Conservation (phyloP, 805 yeast species). For the Wickerhamomyces hampshirensis region DNA sequence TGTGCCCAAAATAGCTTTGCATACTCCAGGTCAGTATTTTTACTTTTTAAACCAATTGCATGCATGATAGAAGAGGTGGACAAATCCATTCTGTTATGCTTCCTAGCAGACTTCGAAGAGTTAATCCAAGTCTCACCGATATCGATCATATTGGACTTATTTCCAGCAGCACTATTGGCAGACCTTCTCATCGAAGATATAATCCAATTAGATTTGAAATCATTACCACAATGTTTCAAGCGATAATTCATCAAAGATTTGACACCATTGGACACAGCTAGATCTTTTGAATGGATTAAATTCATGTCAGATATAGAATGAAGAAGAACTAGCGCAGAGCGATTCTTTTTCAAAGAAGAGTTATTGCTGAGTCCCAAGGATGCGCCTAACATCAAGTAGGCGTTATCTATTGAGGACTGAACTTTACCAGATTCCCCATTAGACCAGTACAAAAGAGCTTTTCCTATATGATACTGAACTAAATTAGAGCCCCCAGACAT, state of each 20-base stretch:
- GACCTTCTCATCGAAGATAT: constrained; percentile 56
- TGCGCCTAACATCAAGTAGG: constrained; percentile 56
- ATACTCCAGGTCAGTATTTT: constrained; percentile 63
- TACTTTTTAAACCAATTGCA: constrained; percentile 35
- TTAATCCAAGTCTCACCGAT: constrained; percentile 50
- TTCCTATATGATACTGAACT: constrained; percentile 62
- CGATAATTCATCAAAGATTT: constrained; percentile 18
- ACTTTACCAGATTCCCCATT: constrained; percentile 31
- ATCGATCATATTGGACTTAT: constrained; percentile 23
- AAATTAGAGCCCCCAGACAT: constrained; percentile 48
- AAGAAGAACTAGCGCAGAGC: constrained; percentile 44
- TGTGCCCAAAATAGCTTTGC: constrained; percentile 84
- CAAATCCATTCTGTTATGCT: constrained; percentile 62
- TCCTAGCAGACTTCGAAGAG: constrained; percentile 61
- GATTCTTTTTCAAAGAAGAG: constrained; percentile 46
- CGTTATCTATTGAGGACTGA: constrained; percentile 38
- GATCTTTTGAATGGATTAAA: constrained; percentile 4
- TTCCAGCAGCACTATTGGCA: constrained; percentile 29
- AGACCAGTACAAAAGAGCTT: constrained; percentile 46
- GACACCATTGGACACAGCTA: constrained; percentile 1
- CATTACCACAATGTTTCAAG: constrained; percentile 37
- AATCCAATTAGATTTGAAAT: constrained; percentile 56
- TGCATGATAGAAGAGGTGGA: constrained; percentile 65
- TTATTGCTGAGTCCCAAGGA: constrained; percentile 46
- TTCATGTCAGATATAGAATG: constrained; percentile 62